Evolutionary conservation across 202 grass and related monocot genomes (phyloP).

Genomic region (Zizania palustris): DNA sequence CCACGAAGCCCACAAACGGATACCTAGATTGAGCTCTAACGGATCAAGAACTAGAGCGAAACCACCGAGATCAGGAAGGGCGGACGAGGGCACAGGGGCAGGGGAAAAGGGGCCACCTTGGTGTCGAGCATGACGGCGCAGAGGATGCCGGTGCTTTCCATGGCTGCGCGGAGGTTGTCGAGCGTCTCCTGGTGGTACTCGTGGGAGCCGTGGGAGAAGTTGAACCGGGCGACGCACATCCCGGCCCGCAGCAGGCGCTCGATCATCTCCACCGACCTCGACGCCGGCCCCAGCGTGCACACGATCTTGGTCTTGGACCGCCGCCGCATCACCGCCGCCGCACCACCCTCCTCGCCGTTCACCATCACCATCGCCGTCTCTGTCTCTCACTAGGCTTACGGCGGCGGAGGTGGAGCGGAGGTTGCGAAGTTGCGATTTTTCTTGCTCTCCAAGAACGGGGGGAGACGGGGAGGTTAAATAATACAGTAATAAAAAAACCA

Average conservation of each 20-base stretch:
- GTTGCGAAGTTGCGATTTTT: too few relatives aligned
- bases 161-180: slow-evolving; percentile 67
- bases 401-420: not conserved
- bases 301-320: slow-evolving; percentile 93
- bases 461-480: too few relatives aligned
- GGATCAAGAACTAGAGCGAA: slow-evolving; percentile 10
- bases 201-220: slow-evolving; percentile 88
- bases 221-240: slow-evolving; percentile 86
- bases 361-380: slow-evolving; percentile 29
- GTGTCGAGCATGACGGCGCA: slow-evolving; percentile 90
- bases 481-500: too few relatives aligned
- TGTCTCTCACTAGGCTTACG: not conserved
- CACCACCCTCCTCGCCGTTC: slow-evolving; percentile 17
- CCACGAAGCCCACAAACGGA: not conserved
- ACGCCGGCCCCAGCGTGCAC: slow-evolving; percentile 86
- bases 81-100: not conserved
- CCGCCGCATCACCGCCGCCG: slow-evolving; percentile 36
- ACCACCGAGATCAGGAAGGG: not conserved
- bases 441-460: too few relatives aligned
- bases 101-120: slow-evolving; percentile 52
- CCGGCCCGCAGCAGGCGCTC: slow-evolving; percentile 72
- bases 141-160: slow-evolving; percentile 65
- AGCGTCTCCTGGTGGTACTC: slow-evolving; percentile 94
- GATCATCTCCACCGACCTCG: slow-evolving; percentile 79
- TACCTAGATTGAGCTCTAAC: not conserved